Conservation (phyloP, 1,139 yeast genomes). For the Hemisphaericaspora xylanilytica region DNA sequence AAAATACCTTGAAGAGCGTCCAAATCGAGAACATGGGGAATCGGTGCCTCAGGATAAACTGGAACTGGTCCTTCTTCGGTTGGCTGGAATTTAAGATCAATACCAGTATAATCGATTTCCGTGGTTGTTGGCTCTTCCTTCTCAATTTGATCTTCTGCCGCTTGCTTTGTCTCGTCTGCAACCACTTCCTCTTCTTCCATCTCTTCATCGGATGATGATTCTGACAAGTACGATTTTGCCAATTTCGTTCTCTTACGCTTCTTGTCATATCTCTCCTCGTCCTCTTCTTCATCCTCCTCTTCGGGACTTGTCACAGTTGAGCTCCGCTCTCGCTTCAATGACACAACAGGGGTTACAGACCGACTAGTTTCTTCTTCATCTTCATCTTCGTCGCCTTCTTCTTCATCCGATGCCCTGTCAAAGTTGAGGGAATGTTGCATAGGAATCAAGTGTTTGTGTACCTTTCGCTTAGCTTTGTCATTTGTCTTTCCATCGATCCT, state of each 20-base stretch:
- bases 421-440: slow-evolving; percentile 72
- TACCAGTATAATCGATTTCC: slow-evolving; percentile 23
- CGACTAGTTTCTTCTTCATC: slow-evolving; percentile 44
- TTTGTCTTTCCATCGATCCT: slow-evolving; percentile 29
- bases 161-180: slow-evolving; percentile 7
- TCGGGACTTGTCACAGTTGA: slow-evolving; percentile 35
- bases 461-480: slow-evolving; percentile 15
- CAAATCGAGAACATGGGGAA: slow-evolving; percentile 39
- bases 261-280: slow-evolving; percentile 12
- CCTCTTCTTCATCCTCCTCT: slow-evolving; percentile 30
- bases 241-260: slow-evolving; percentile 22
- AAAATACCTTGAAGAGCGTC: slow-evolving; percentile 52
- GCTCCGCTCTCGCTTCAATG: slow-evolving; percentile 28
- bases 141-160: slow-evolving; percentile 9
- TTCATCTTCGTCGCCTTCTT: slow-evolving; percentile 32
- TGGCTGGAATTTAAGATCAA: slow-evolving; percentile 46
- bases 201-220: slow-evolving; percentile 34
- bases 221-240: slow-evolving; percentile 28
- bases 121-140: slow-evolving; percentile 9
- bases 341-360: slow-evolving; percentile 39
- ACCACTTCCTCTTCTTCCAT: slow-evolving; percentile 14
- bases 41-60: slow-evolving; percentile 47
- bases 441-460: slow-evolving; percentile 46
- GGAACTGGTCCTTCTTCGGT: slow-evolving; percentile 44
- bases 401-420: slow-evolving; percentile 47